Evolutionary conservation across 23 red algal species (phyloP), one percentile per base, ranked within the genome.

Genomic region (Gracilariopsis chorda): DNA sequence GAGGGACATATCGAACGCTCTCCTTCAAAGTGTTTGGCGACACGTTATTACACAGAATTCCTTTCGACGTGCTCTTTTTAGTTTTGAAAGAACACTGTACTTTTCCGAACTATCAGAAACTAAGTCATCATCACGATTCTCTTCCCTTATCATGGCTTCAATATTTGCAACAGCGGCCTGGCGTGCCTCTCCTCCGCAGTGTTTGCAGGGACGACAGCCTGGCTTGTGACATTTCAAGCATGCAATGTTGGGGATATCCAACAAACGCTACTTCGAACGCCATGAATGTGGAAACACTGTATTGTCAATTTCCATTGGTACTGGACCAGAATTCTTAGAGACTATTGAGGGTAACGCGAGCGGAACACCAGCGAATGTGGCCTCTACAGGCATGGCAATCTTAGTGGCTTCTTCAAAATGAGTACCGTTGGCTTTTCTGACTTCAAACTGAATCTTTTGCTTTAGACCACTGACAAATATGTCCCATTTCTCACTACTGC

Each of bases 321-420:
- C 48, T 39, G 57, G 80, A 64, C 29, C 56, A 7, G 17, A 30
- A 12, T 16, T 12, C 33, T 12, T 16, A 35, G 2, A 4, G 30
- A 11, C 3, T 3, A 35, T 5, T 10, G 60, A 65, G 8, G 2
- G 6, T 9, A 36, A 2, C 21, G 4, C 24, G 4, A 65, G 4
- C 13, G 60, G 37, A 35, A 65, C 27, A 3, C 10, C 60, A 65
- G 24, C 11, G 17, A 65, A 65, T 65, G 60, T 25, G 4, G 53
- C 53, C 28, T 86, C 81, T 46, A 86, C 81, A 43, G 57, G 62
- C 58, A 86, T 41, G 2, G 46, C 60, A 51, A 86, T 68, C 81
- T 86, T 62, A 12, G 81, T 45, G 6, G 57, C 81, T 70, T 71
- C 55, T 47, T 51, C 58, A 47, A 86, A 86, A 11, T 51, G 41